Evolutionary conservation across 140 eudicot species (phyloP).

Genomic region (Ambrosia hybrid): DNA sequence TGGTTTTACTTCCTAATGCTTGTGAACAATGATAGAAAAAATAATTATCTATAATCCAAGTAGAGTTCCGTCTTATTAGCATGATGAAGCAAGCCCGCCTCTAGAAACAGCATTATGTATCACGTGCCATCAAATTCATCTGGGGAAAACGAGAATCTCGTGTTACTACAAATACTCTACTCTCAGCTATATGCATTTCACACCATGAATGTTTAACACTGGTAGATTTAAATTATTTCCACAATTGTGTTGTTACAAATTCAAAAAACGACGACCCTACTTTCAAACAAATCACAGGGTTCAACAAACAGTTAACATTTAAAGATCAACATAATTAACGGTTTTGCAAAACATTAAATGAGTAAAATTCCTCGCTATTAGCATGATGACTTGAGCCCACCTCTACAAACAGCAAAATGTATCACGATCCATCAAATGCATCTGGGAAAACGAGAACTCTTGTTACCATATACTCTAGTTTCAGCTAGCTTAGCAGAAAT

Average conservation of each 20-base stretch:
- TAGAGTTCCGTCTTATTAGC: conserved; percentile 31
- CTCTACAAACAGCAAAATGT: conserved; percentile 39
- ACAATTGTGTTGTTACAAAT: background rate
- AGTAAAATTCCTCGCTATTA: conserved; percentile 33
- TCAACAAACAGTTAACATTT: background rate
- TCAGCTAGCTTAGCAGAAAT: conserved; percentile 12
- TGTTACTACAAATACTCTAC: conserved; percentile 43
- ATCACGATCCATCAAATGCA: conserved; percentile 48
- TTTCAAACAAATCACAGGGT: background rate
- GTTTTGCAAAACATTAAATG: background rate
- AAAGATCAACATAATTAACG: conserved; percentile 14
- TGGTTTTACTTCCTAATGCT: too few relatives aligned
- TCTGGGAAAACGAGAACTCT: conserved; percentile 38
- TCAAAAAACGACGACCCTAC: background rate
- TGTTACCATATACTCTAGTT: conserved; percentile 37
- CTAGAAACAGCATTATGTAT: too few relatives aligned
- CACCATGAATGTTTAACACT: conserved; percentile 8
- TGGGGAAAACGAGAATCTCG: conserved; percentile 62
- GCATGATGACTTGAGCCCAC: conserved; percentile 35
- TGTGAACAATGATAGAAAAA: background rate
- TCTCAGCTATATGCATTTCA: conserved; percentile 28
- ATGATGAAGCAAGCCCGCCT: conserved; percentile 49
- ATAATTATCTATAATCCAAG: background rate
- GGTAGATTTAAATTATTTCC: background rate
- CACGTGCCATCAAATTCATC: conserved; percentile 93